Conservation (phyloP, 2,329 filamentous ascomycete genomes). For the Paramyrothecium sp. region DNA sequence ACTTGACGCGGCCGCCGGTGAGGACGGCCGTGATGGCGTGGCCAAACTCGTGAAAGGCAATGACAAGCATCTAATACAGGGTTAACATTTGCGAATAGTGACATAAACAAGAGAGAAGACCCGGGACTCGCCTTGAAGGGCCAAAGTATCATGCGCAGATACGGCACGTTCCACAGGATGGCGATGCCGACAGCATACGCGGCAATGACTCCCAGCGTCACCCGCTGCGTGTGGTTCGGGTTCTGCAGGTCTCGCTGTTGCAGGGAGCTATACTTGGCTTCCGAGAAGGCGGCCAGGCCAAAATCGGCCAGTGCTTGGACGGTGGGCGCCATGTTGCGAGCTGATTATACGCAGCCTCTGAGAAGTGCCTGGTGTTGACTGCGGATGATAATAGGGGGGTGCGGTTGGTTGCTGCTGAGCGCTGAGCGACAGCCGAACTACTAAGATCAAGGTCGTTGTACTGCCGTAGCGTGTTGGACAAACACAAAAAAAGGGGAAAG, state of each 20-base stretch:
- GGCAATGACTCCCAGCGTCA: slow-evolving; percentile 70
- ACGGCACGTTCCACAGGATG: slow-evolving; percentile 76
- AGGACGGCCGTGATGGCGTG: slow-evolving; percentile 72
- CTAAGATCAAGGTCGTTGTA: no score
- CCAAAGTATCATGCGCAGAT: slow-evolving; percentile 73
- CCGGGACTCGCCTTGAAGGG: slow-evolving; percentile 67
- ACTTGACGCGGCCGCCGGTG: slow-evolving; percentile 72
- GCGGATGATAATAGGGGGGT: background rate
- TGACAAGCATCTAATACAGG: slow-evolving; percentile 67
- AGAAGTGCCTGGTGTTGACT: background rate
- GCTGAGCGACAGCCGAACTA: no score
- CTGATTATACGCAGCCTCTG: background rate
- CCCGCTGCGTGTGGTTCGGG: slow-evolving; percentile 65
- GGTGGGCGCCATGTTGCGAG: background rate
- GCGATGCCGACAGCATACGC: slow-evolving; percentile 73
- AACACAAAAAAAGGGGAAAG: no score
- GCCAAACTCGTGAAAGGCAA: slow-evolving; percentile 79
- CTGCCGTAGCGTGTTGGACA: no score
- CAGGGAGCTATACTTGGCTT: background rate
- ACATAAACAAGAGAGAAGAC: background rate
- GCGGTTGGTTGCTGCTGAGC: background rate
- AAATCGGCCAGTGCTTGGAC: background rate
- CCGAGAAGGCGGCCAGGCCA: background rate
- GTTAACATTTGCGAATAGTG: background rate
- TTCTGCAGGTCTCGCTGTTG: slow-evolving; percentile 44